These are phyloP conservation scores for Ophiocordyceps camponoti-floridani DNA, from an alignment of 2,329 filamentous ascomycete species.

Conservation along the genomic window DNA sequence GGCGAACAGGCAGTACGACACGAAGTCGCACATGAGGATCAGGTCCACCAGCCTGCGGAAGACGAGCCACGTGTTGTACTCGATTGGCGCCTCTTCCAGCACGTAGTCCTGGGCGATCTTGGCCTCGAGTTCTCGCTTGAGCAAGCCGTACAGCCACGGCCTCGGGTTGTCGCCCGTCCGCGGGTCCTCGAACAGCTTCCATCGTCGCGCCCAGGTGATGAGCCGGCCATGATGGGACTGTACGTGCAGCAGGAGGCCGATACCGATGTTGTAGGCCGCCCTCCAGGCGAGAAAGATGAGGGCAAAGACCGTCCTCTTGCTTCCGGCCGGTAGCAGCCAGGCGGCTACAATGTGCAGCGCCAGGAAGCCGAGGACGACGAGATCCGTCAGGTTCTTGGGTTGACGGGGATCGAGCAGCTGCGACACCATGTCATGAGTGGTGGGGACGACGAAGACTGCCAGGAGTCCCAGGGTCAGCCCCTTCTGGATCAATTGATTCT, in stretches of 20 bases:
- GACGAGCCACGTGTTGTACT: constrained; percentile 98
- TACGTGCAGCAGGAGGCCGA: constrained; percentile 72
- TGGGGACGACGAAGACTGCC: constrained; percentile 82
- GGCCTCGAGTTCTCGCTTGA: constrained; percentile 81
- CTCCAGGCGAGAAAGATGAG: constrained; percentile 83
- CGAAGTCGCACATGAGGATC: constrained; percentile 97
- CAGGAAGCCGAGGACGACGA: constrained; percentile 62
- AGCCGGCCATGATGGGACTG: constrained; percentile 82
- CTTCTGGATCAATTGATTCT: not conserved
- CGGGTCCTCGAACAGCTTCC: constrained; percentile 72
- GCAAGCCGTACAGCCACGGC: constrained; percentile 62
- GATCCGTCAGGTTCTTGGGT: constrained; percentile 85
- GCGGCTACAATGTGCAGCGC: constrained; percentile 56
- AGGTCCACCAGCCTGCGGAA: constrained; percentile 91
- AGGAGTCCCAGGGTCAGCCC: not conserved
- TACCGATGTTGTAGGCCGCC: constrained; percentile 80
- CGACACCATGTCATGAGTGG: constrained; percentile 97
- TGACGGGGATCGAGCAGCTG: constrained; percentile 88
- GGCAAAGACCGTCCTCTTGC: constrained; percentile 64
- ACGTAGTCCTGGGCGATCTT: constrained; percentile 90
- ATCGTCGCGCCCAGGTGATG: constrained; percentile 73
- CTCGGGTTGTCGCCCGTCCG: constrained; percentile 65
- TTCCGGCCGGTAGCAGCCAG: constrained; percentile 49
- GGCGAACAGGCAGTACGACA: constrained; percentile 91
- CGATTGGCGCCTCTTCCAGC: constrained; percentile 81